phyloP scores from a whole-genome alignment of 1,139 yeast species.

The Taphrina sp. region DNA sequence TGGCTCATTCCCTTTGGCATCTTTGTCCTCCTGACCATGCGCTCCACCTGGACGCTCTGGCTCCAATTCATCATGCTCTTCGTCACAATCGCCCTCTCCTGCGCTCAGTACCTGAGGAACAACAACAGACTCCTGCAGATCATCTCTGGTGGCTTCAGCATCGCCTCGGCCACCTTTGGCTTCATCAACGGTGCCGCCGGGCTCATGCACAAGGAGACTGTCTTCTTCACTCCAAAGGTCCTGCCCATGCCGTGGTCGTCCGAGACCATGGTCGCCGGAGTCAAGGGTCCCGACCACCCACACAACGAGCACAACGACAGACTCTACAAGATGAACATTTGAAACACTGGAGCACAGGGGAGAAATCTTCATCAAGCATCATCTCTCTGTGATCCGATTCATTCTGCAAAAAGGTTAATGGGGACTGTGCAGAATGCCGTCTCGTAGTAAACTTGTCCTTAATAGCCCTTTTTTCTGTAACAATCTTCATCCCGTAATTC shows the following conservation, averaged over 20 bases:
- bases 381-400: no score
- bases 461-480: no score
- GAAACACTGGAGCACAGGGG: no score
- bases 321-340: no score
- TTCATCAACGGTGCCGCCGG: conserved; percentile 18
- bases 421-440: no score
- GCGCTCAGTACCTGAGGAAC: conserved; percentile 10
- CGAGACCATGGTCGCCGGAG: conserved; percentile 2
- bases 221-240: conserved; percentile 17
- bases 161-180: conserved; percentile 10
- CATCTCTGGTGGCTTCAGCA: conserved; percentile 9
- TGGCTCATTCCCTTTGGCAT: conserved; percentile 20
- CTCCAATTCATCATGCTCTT: conserved; percentile 18
- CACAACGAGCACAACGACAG: conserved; percentile 12
- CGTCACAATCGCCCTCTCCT: conserved; percentile 12
- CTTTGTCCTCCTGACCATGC: conserved; percentile 16
- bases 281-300: conserved; percentile 25
- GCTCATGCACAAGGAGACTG: conserved; percentile 19
- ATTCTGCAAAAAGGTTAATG: no score
- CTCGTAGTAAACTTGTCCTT: no score
- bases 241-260: conserved; percentile 23
- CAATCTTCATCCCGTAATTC: not conserved
- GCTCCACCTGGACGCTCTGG: conserved; percentile 23
- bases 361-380: no score
- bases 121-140: conserved; percentile 6